These are phyloP conservation scores for Grifola frondosa DNA, from an alignment of 1,284 basidiomycete genomes.

Conservation along the genomic window DNA sequence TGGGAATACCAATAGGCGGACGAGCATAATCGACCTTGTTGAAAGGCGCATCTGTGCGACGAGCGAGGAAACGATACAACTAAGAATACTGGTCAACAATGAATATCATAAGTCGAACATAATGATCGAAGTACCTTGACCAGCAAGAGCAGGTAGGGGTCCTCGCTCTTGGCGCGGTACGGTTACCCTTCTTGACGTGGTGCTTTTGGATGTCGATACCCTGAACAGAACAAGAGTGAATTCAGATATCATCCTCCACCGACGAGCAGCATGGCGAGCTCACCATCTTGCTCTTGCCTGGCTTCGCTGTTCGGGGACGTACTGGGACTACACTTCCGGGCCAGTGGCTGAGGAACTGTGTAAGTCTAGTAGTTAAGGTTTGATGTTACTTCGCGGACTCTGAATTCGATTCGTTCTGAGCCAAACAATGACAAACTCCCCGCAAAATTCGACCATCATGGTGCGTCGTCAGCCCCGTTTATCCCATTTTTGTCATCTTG, in stretches of 20 bases:
- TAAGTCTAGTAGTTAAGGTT: conserved; percentile 39
- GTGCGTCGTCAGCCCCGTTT: conserved; percentile 41
- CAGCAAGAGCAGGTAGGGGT: conserved; percentile 96
- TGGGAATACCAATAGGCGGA: not conserved
- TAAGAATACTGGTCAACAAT: conserved; percentile 33
- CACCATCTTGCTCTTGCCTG: conserved; percentile 76
- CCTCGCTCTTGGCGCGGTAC: conserved; percentile 97
- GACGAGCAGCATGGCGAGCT: conserved; percentile 45
- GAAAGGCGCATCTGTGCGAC: conserved; percentile 94
- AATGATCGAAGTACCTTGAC: conserved; percentile 75
- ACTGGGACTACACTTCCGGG: conserved; percentile 14
- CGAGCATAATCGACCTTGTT: conserved; percentile 89
- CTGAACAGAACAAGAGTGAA: conserved; percentile 42
- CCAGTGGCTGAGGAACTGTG: conserved; percentile 53
- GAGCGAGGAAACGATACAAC: conserved; percentile 99
- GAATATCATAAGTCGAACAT: not conserved
- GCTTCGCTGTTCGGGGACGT: conserved; percentile 37
- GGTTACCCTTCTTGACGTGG: conserved; percentile 98
- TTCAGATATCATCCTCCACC: conserved; percentile 5
- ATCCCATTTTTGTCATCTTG: conserved; percentile 10
- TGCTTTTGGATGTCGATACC: conserved; percentile 98
- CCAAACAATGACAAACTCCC: conserved; percentile 32
- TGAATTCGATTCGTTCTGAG: conserved; percentile 16
- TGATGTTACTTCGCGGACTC: conserved; percentile 25
- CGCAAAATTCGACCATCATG: conserved; percentile 50